Base-by-base conservation (phyloP, 176 grass and related monocot genomes). In the Oryza punctata region DNA sequence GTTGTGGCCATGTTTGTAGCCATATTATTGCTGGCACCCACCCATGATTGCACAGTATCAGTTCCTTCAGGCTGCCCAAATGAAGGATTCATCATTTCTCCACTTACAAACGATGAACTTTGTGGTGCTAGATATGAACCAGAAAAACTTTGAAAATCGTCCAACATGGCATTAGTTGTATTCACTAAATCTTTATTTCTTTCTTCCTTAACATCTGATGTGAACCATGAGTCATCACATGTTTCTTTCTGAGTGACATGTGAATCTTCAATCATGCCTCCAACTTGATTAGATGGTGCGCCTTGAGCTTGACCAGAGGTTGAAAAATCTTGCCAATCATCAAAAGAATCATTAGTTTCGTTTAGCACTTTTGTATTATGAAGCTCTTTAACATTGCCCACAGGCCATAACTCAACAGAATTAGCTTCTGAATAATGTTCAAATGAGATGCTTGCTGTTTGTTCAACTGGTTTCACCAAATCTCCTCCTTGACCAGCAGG, bases 261-360 rank as follows among this genome's bases (percentile, higher is more conserved):
- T 69, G 80, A 38, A 15, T 40, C 27, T 73, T 82, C 88, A 9
- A 5, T 33, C 49, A 74, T 47, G 70, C 74, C 40, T 78, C 79
- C 69, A 75, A 63, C 57, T 70, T 81, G 77, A 84, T 63, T 81
- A 12, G 72, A 67, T 21, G 73, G 60, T 47, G 43, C 30, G 35
- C 35, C 52, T n/a, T 79, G 81, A 73, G 73, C 75, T 86, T 88
- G 70, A 86, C 79, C 76, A 45, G 90, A 80, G 16, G 26, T 75
- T 45, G 85, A 40, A 74, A 92, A 92, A 95, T 92, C 85, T 44
- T 90, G 85, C 90, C 85, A 95, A 84, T 87, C 85, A 81, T 85
- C 87, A 80, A 85, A 78, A 76, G 85, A 69, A 63, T 80, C 81
- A 15, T 81, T 67, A 83, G 61, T 82, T 87, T 87, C 78, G 61